Percentiles rank a stretch among this genome's conserved stretches.
Evolutionary conservation across 2,329 filamentous ascomycete genomes (phyloP).

Genomic region (Calycina marina): DNA sequence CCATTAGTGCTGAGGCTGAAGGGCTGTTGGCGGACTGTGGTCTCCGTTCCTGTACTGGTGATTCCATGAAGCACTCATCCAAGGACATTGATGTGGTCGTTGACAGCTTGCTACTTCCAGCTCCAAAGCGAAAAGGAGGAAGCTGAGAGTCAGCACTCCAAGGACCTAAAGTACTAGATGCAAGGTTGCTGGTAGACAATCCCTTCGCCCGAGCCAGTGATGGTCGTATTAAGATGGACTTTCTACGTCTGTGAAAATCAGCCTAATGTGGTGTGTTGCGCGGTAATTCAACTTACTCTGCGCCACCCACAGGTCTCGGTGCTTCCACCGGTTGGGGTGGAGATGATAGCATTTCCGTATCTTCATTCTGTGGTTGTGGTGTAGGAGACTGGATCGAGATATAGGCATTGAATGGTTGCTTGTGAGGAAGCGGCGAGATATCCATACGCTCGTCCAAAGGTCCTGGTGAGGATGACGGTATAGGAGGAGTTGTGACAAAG

Average conservation of each 20-base stretch:
- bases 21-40: slow-evolving; percentile 46
- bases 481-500: slow-evolving; percentile 68
- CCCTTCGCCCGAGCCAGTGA: slow-evolving; percentile 63
- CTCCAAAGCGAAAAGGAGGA: slow-evolving; percentile 63
- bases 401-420: slow-evolving; percentile 51
- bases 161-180: slow-evolving; percentile 44
- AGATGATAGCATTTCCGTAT: slow-evolving; percentile 38
- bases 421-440: slow-evolving; percentile 84
- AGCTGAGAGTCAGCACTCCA: slow-evolving; percentile 50
- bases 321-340: slow-evolving; percentile 35
- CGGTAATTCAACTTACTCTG: slow-evolving; percentile 34
- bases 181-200: slow-evolving; percentile 51
- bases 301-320: slow-evolving; percentile 29
- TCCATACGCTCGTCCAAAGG: slow-evolving; percentile 70
- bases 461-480: slow-evolving; percentile 71
- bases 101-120: slow-evolving; percentile 32
- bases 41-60: slow-evolving; percentile 57
- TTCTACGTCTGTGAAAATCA: slow-evolving; percentile 40
- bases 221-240: slow-evolving; percentile 56
- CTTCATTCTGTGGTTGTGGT: slow-evolving; percentile 33
- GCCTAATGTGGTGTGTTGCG: slow-evolving; percentile 8
- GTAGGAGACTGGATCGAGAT: slow-evolving; percentile 61
- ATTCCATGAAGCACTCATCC: slow-evolving; percentile 65
- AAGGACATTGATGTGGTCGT: slow-evolving; percentile 49
- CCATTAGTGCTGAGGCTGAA: slow-evolving; percentile 33